Evolutionary conservation across 768 basidiomycete species (phyloP).

Genomic region (Filobasidium floriforme): DNA sequence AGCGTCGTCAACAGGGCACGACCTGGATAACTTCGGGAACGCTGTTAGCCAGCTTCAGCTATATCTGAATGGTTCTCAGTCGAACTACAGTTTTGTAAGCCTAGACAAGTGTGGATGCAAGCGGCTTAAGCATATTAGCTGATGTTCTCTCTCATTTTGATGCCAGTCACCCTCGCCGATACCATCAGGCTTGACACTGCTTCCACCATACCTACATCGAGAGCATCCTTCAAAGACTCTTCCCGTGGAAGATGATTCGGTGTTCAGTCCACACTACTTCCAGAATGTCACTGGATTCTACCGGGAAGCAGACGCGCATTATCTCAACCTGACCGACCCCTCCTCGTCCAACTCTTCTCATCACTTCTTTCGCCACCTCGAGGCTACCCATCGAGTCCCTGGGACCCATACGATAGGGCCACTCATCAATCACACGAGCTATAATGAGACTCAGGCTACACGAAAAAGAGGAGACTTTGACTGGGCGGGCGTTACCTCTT

Average conservation of each 20-base stretch:
- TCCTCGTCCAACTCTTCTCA: background rate
- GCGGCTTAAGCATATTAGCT: background rate
- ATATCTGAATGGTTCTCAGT: slow-evolving; percentile 16
- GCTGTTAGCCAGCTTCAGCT: slow-evolving; percentile 10
- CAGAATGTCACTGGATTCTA: slow-evolving; percentile 43
- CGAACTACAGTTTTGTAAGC: slow-evolving; percentile 22
- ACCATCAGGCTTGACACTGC: slow-evolving; percentile 22
- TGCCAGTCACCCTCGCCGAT: slow-evolving; percentile 27
- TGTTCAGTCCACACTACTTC: slow-evolving; percentile 19
- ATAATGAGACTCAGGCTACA: slow-evolving; percentile 31
- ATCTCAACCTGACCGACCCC: slow-evolving; percentile 26
- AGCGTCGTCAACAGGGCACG: background rate
- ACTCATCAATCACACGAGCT: slow-evolving; percentile 23
- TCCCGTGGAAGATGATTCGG: background rate
- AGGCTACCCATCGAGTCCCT: background rate
- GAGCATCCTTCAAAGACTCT: slow-evolving; percentile 3
- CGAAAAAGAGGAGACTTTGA: slow-evolving; percentile 31
- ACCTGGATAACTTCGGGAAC: slow-evolving; percentile 6
- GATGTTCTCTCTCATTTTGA: background rate
- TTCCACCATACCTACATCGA: slow-evolving; percentile 28
- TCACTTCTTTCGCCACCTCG: slow-evolving; percentile 25
- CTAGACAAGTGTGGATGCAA: background rate
- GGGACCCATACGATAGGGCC: slow-evolving; percentile 5
- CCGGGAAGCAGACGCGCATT: slow-evolving; percentile 29
- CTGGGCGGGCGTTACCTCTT: slow-evolving; percentile 11